These are phyloP conservation scores for Botryotinia calthae DNA, from an alignment of 2,329 filamentous ascomycete species.

Conservation along the genomic window DNA sequence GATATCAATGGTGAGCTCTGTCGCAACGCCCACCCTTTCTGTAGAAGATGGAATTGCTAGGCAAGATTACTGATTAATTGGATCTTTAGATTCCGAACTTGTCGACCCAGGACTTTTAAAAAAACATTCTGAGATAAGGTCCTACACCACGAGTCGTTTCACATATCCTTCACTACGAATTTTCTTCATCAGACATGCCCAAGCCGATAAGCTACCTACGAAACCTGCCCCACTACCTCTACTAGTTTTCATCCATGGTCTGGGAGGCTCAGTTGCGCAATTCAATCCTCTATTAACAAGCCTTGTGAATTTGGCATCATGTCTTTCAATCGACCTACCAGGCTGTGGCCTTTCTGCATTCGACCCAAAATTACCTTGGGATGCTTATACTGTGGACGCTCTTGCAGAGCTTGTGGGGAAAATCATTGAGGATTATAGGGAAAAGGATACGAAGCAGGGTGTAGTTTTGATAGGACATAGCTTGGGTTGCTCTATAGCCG, in stretches of 20 bases:
- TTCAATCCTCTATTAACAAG: conserved; percentile 80
- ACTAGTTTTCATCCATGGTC: conserved; percentile 86
- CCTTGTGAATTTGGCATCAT: conserved; percentile 78
- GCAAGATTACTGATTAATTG: conserved; percentile 19
- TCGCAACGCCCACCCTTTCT: neutral
- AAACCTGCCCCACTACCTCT: conserved; percentile 74
- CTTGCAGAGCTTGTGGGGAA: conserved; percentile 71
- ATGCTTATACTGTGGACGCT: conserved; percentile 75
- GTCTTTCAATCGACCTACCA: conserved; percentile 84
- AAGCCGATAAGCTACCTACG: conserved; percentile 75
- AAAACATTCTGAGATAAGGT: conserved; percentile 68
- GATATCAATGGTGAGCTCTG: conserved; percentile 30
- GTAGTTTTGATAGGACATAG: conserved; percentile 85
- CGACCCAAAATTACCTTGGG: conserved; percentile 60
- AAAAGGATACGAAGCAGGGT: conserved; percentile 62
- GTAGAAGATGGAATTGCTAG: neutral
- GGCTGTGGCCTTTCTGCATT: conserved; percentile 84
- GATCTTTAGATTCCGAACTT: conserved; percentile 31
- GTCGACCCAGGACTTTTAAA: conserved; percentile 74
- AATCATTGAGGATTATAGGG: conserved; percentile 71
- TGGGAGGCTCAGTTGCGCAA: conserved; percentile 89
- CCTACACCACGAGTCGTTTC: conserved; percentile 66
- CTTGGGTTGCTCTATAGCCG: conserved; percentile 79
- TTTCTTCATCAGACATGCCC: conserved; percentile 79
- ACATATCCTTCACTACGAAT: conserved; percentile 76